Evolutionary conservation across 2,329 filamentous ascomycete genomes (phyloP).

Genomic region (Didymella lethalis): DNA sequence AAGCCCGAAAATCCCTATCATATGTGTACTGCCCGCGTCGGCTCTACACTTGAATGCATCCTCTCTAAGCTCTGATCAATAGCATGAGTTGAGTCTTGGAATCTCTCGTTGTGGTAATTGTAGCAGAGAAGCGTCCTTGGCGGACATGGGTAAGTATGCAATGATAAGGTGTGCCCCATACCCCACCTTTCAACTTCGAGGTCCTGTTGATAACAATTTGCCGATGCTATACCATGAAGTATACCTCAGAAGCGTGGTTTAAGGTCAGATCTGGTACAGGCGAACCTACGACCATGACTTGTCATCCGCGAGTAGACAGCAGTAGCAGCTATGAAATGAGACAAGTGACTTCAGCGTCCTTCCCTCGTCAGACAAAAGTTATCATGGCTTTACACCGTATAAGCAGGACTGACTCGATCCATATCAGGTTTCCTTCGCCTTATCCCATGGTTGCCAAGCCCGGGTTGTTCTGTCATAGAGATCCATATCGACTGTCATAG

Average conservation of each 20-base stretch:
- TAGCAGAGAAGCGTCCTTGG: conserved; percentile 7
- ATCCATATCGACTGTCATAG: not conserved
- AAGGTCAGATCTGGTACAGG: not conserved
- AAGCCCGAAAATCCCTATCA: not conserved
- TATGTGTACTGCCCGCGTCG: not conserved
- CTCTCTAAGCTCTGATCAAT: conserved; percentile 1
- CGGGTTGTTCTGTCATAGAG: not conserved
- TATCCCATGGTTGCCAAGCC: not conserved
- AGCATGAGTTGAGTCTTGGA: not conserved
- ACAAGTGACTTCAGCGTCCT: not conserved
- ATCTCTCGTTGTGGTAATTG: not conserved
- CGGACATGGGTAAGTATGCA: conserved; percentile 7
- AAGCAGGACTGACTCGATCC: not conserved
- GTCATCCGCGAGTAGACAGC: not conserved
- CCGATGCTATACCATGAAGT: not conserved
- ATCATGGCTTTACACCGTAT: not conserved
- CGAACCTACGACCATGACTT: not conserved
- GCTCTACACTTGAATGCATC: not conserved
- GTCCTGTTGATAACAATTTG: not conserved
- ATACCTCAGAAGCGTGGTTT: not conserved
- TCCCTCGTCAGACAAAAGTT: not conserved
- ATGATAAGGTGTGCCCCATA: conserved; percentile 4
- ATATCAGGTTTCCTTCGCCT: not conserved
- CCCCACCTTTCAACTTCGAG: not conserved
- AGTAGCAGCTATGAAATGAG: not conserved